phyloP scores from a whole-genome alignment of 805 yeast species.

The Yarrowia sp. region DNA sequence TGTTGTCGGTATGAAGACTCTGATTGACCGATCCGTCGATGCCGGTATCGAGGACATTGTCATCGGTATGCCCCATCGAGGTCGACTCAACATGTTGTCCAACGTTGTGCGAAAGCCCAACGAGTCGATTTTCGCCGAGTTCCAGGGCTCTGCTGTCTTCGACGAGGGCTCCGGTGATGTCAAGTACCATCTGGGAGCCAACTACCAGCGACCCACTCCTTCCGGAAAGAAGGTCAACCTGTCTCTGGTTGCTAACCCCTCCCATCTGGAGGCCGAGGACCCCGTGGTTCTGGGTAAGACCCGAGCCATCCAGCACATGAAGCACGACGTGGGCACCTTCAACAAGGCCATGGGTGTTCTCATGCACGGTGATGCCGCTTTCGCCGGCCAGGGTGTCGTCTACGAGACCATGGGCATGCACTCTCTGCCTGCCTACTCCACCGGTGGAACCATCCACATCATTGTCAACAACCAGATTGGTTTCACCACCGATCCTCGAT shows the following conservation, averaged over 20 bases:
- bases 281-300: slow-evolving; percentile 98
- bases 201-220: slow-evolving; percentile 98
- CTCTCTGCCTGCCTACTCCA: slow-evolving; percentile 89
- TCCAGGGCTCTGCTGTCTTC: slow-evolving; percentile 85
- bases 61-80: slow-evolving; percentile 99
- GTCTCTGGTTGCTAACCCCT: slow-evolving; percentile 97
- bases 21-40: slow-evolving; percentile 87
- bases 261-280: slow-evolving; percentile 98
- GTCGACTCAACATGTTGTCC: slow-evolving; percentile 95
- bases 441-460: slow-evolving; percentile 98
- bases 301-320: slow-evolving; percentile 92
- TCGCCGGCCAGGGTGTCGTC: slow-evolving; percentile 98
- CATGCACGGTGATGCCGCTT: slow-evolving; percentile 99
- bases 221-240: slow-evolving; percentile 95
- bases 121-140: slow-evolving; percentile 96
- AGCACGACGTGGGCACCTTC: slow-evolving; percentile 81
- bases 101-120: slow-evolving; percentile 98
- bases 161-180: slow-evolving; percentile 99
- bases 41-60: slow-evolving; percentile 94
- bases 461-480: slow-evolving; percentile 99
- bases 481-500: slow-evolving; percentile 98
- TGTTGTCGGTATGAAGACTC: slow-evolving; percentile 95
- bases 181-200: slow-evolving; percentile 99
- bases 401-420: slow-evolving; percentile 98
- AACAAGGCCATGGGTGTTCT: slow-evolving; percentile 89